phyloP scores from a whole-genome alignment of 129 eudicot species.

The Escallonia herrerae region DNA sequence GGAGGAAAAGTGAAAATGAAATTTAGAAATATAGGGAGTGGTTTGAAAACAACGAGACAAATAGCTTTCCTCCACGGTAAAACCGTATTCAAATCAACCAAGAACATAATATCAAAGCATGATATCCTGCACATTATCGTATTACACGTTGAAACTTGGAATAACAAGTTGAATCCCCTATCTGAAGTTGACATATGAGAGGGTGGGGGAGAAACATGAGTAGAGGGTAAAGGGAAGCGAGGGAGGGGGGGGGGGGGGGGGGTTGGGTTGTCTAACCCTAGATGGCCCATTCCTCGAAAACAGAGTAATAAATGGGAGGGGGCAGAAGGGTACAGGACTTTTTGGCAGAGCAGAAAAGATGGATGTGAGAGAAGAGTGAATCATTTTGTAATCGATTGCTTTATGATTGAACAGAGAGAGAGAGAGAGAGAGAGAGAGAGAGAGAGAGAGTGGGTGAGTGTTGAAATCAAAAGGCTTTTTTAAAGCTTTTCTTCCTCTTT shows the following conservation, averaged over 20 bases:
- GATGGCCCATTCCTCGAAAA: conserved; percentile 50
- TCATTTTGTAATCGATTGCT: conserved; percentile 41
- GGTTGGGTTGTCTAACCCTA: conserved; percentile 6
- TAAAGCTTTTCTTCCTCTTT: background rate
- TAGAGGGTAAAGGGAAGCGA: too few species aligned
- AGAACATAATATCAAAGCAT: too few species aligned
- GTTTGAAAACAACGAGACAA: too few species aligned
- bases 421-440: background rate
- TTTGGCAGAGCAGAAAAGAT: conserved; percentile 32
- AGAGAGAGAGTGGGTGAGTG: background rate
- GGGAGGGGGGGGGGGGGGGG: too few species aligned
- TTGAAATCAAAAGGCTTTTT: conserved; percentile 8
- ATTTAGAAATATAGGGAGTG: too few species aligned
- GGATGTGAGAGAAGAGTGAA: conserved; percentile 25
- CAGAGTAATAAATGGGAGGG: conserved; percentile 29
- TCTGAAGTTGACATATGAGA: conserved; percentile 19
- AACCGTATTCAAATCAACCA: too few species aligned
- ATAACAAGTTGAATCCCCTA: background rate
- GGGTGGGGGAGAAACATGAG: background rate
- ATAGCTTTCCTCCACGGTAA: too few species aligned
- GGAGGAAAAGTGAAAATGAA: too few species aligned
- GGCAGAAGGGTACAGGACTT: conserved; percentile 32
- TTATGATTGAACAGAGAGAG: conserved; percentile 16
- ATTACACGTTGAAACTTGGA: conserved; percentile 17
- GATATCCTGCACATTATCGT: background rate